These are phyloP conservation scores for Davidsoniella neocaledoniae DNA, from an alignment of 2,329 filamentous ascomycete genomes.

Conservation along the genomic window DNA sequence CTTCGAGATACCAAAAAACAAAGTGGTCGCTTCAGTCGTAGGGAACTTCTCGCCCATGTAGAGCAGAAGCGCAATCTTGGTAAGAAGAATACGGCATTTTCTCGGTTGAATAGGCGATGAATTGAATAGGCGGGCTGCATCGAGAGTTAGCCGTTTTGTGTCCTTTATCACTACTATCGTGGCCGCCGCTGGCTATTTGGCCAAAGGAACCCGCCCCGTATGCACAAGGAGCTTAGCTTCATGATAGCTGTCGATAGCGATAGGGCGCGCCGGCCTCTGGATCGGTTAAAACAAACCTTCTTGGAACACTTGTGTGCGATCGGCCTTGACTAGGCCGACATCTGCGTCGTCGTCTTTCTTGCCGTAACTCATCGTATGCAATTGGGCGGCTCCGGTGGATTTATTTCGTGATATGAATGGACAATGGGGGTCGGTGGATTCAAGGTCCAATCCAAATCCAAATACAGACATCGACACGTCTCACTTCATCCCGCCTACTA, in stretches of 20 bases:
- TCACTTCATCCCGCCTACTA: constrained; percentile 4
- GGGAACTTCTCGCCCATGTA: constrained; percentile 97
- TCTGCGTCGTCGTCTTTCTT: constrained; percentile 99
- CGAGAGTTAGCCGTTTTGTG: not conserved
- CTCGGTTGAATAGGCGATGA: constrained; percentile 89
- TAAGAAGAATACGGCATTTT: constrained; percentile 92
- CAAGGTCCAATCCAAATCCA: constrained; percentile 5
- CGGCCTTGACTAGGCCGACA: constrained; percentile 84
- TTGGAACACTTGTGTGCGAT: constrained; percentile 95
- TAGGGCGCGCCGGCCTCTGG: constrained; percentile 15
- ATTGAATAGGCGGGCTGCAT: constrained; percentile 86
- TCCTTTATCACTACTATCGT: not conserved
- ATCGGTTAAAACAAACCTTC: constrained; percentile 50
- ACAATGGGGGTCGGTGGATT: constrained; percentile 2
- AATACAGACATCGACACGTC: constrained; percentile 13
- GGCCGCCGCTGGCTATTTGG: not conserved
- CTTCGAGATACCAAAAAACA: constrained; percentile 98
- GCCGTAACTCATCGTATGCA: constrained; percentile 74
- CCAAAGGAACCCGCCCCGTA: not conserved
- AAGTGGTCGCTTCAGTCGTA: constrained; percentile 87
- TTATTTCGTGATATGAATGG: constrained; percentile 2
- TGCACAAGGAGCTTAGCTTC: constrained; percentile 19
- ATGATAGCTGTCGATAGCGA: constrained; percentile 9
- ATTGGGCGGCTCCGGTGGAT: constrained; percentile 12
- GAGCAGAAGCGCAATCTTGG: constrained; percentile 89